These are phyloP conservation scores for Ceratopteris richardii DNA, from an alignment of 75 land plant species.

Conservation along the genomic window DNA sequence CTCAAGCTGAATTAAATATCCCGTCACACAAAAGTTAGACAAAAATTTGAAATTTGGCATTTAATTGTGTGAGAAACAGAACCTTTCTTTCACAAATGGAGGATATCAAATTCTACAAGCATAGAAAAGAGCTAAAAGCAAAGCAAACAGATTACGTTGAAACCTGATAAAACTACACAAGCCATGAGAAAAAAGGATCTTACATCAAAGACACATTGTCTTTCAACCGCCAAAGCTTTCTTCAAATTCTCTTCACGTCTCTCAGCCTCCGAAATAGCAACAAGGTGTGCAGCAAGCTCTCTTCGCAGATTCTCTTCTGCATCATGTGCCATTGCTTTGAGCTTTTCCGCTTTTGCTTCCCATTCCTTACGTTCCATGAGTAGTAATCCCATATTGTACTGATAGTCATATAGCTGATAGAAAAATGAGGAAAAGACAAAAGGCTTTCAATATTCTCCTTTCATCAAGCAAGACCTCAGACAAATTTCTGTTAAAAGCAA, in stretches of 20 bases:
- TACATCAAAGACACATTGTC: conserved; percentile 87
- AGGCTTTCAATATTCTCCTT: not conserved
- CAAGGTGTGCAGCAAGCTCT: conserved; percentile 56
- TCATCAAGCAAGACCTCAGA: too few relatives aligned
- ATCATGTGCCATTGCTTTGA: conserved; percentile 41
- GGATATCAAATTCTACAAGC: too few relatives aligned
- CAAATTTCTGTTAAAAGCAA: too few relatives aligned
- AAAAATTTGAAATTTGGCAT: not conserved
- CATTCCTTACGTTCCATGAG: conserved; percentile 83
- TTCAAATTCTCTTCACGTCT: conserved; percentile 65
- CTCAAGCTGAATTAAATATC: conserved; percentile 58
- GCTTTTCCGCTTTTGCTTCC: conserved; percentile 54
- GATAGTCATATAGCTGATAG: conserved; percentile 81
- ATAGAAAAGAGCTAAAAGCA: too few relatives aligned
- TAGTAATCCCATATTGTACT: conserved; percentile 91
- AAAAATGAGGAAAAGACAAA: not conserved
- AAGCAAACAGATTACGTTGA: too few relatives aligned
- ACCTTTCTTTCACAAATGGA: too few relatives aligned
- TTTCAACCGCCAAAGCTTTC: conserved; percentile 75
- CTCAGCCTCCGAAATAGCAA: conserved; percentile 58
- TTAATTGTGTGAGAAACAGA: too few relatives aligned
- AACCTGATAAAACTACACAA: too few relatives aligned
- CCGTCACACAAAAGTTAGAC: not conserved
- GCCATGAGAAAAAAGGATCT: conserved; percentile 7
- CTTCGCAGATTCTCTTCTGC: conserved; percentile 56